A percentile compares a stretch with the other conserved stretches of the same genome.
Conservation (phyloP, 805 yeast genomes). For the Cyberlindnera euphorbiiphila region DNA sequence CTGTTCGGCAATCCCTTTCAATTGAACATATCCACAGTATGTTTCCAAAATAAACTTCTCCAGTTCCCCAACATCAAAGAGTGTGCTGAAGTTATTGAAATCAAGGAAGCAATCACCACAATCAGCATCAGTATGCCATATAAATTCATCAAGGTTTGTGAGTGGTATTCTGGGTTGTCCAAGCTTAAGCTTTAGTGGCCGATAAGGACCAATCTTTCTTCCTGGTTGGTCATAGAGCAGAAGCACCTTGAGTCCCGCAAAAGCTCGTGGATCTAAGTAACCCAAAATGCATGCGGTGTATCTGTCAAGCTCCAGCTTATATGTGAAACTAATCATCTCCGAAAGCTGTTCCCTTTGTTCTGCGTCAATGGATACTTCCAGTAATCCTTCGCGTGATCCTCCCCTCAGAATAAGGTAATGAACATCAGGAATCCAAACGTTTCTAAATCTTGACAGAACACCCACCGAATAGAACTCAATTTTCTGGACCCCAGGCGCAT, state of each 20-base stretch:
- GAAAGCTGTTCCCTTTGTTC: not conserved
- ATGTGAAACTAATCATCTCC: not conserved
- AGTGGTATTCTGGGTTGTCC: not conserved
- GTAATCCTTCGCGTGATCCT: not conserved
- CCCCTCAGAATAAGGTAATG: not conserved
- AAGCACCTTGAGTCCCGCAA: not conserved
- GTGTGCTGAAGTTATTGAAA: too few relatives aligned
- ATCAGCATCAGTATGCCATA: too few relatives aligned
- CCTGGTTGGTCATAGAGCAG: not conserved
- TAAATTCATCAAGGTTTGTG: not conserved
- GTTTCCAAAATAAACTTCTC: too few relatives aligned
- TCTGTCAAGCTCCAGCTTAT: not conserved
- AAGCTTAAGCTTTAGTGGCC: too few relatives aligned
- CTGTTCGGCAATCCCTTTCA: too few relatives aligned
- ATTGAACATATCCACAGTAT: too few relatives aligned
- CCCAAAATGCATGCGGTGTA: not conserved
- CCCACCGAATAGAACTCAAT: not conserved
- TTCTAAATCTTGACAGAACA: not conserved
- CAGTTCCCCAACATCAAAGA: too few relatives aligned
- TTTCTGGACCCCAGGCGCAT: slow-evolving; percentile 1
- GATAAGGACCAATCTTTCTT: too few relatives aligned
- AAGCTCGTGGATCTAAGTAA: not conserved
- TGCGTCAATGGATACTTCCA: not conserved
- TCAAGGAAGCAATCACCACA: too few relatives aligned
- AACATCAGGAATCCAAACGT: not conserved